Conservation (phyloP, 371 early-diverging fungal species). For the Mortierella sp. region DNA sequence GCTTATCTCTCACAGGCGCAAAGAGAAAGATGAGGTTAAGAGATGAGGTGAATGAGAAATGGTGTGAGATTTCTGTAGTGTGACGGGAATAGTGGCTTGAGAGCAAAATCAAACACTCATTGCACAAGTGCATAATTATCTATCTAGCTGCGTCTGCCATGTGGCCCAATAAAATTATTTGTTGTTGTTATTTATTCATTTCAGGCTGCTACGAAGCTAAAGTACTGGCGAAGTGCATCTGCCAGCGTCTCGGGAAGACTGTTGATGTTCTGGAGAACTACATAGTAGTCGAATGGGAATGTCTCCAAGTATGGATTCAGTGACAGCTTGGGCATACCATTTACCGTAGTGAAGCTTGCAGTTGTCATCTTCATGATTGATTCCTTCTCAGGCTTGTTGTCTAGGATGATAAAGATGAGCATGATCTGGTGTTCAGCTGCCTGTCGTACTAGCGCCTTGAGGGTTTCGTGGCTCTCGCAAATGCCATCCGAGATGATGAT, state of each 20-base stretch:
- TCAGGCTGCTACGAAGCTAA: conserved; percentile 69
- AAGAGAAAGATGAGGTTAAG: not conserved
- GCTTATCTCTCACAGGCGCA: not conserved
- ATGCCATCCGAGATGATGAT: conserved; percentile 97
- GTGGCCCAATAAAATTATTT: too few relatives aligned
- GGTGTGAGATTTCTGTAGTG: not conserved
- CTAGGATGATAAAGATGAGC: conserved; percentile 96
- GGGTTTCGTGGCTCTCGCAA: conserved; percentile 90
- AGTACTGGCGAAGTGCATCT: conserved; percentile 96
- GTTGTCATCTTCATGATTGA: conserved; percentile 92
- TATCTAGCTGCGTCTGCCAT: too few relatives aligned
- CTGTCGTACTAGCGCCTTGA: conserved; percentile 83
- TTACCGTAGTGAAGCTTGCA: conserved; percentile 79
- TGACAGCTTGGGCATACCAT: conserved; percentile 77
- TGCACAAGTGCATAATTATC: too few relatives aligned
- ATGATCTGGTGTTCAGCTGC: conserved; percentile 92
- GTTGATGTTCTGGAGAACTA: conserved; percentile 91
- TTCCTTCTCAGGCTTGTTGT: conserved; percentile 87
- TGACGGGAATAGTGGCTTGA: not conserved
- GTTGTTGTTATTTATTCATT: too few relatives aligned
- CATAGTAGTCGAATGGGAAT: conserved; percentile 98
- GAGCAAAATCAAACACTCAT: not conserved
- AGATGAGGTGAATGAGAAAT: not conserved
- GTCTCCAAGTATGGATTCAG: conserved; percentile 94
- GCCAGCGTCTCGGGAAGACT: conserved; percentile 90